Percentiles rank a stretch among this genome's conserved stretches.
Evolutionary conservation across 768 basidiomycete species (phyloP).

Genomic region (Collybia mongolica): DNA sequence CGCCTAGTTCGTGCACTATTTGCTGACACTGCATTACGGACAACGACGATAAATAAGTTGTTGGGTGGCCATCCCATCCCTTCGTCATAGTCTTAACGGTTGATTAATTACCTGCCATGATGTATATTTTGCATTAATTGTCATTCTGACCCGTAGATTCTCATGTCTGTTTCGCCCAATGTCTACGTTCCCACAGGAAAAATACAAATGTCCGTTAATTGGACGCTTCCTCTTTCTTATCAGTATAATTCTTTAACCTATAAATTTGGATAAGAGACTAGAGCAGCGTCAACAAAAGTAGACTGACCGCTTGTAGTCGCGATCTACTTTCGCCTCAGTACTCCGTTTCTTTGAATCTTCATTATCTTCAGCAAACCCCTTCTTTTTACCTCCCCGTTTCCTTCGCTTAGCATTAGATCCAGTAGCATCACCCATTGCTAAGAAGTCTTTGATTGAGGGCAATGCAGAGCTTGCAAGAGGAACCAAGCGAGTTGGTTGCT

Average conservation of each 20-base stretch:
- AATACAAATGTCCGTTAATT: background rate
- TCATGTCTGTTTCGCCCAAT: background rate
- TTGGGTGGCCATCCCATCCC: slow-evolving; percentile 53
- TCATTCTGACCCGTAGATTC: slow-evolving; percentile 6
- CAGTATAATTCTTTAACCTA: slow-evolving; percentile 43
- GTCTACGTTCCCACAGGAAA: background rate
- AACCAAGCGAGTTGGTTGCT: slow-evolving; percentile 53
- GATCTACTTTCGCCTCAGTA: slow-evolving; percentile 46
- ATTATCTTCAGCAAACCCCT: slow-evolving; percentile 34
- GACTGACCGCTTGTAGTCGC: slow-evolving; percentile 58
- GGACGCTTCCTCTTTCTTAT: slow-evolving; percentile 29
- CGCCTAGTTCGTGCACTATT: slow-evolving; percentile 84
- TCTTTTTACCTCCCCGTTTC: slow-evolving; percentile 72
- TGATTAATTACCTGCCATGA: slow-evolving; percentile 3
- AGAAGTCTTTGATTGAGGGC: slow-evolving; percentile 79
- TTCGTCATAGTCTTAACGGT: slow-evolving; percentile 10
- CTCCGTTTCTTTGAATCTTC: slow-evolving; percentile 34
- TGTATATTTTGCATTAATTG: slow-evolving; percentile 10
- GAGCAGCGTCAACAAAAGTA: background rate
- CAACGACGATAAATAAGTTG: slow-evolving; percentile 78
- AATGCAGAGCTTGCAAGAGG: slow-evolving; percentile 79
- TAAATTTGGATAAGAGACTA: background rate
- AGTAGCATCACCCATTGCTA: slow-evolving; percentile 73
- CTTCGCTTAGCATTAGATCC: slow-evolving; percentile 65
- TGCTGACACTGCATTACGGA: slow-evolving; percentile 80